Base-by-base conservation (phyloP, 208 protist genomes). In the Histomonas meleagridis region DNA sequence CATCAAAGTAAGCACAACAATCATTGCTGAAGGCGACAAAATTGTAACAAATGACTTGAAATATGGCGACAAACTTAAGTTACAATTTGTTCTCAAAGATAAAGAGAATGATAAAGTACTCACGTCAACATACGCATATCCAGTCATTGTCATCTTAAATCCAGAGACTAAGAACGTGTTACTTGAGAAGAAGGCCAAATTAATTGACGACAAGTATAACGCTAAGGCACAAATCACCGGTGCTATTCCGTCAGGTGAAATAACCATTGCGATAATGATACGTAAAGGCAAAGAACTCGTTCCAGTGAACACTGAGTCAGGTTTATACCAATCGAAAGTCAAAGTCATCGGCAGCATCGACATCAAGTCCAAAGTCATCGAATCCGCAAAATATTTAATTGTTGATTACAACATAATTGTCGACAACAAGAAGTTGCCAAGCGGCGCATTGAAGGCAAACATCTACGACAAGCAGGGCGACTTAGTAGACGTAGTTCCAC, bases 211-310 rank as follows among this genome's bases (percentile, higher is more conserved):
- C 46, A 18, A 51, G 0, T 43, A 86, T 12, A 86, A 28, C 9
- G 46, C 46, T 46, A 48, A 86, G 46, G 14, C 55, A 18, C 51
- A 1, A 32, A 55, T 86, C 76, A 48, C 43, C 18, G 76, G 26
- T 86, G 43, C 76, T 5, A 46, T 86, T 55, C n/a, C 23, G 55
- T 55, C 10, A 2, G 76, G 76, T 38, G 0, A 18, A 38, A 26
- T 55, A 40, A 21, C 7, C 10, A n/a, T 46, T 86, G 76, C 43
- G 7, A 86, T 86, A 40, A 14, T 86, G 5, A 48, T 86, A 40
- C 76, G 76, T 46, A 86, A 86, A n/a, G 76, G 76, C 55, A 46
- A 86, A 38, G 76, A 86, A 7, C 46, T 51, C 26, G 40, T 86
- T 38, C 76, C 76, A 86, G 40, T 86, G 26, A 3, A 32, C 2